phyloP scores from a whole-genome alignment of 306 rosid genomes.

The Biancaea sappan region DNA sequence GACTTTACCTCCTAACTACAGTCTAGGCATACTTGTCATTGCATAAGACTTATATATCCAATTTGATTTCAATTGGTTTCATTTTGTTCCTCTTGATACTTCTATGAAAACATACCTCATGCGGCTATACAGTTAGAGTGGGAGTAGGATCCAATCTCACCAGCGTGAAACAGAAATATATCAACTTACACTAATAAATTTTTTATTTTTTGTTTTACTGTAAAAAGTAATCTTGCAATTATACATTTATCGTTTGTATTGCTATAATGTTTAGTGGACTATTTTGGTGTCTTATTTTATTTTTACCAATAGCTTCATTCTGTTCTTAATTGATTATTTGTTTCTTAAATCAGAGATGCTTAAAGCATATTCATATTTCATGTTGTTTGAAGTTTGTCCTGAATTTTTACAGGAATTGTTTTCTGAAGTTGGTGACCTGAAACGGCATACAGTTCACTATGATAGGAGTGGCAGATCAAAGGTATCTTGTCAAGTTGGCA shows the following conservation, averaged over 20 bases:
- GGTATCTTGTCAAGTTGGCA: conserved; percentile 57
- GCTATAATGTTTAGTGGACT: neutral
- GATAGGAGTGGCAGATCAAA: conserved; percentile 97
- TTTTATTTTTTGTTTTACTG: neutral
- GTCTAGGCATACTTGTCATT: neutral
- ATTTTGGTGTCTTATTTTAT: neutral
- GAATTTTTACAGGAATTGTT: conserved; percentile 72
- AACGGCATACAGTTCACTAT: conserved; percentile 76
- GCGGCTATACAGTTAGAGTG: neutral
- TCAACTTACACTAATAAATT: neutral
- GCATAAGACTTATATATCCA: neutral
- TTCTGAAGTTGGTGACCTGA: conserved; percentile 91
- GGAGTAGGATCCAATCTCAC: neutral
- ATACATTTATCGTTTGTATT: no score
- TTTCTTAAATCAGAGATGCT: neutral
- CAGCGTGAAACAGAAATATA: neutral
- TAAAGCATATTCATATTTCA: neutral
- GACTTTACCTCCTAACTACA: neutral
- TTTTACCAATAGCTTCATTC: neutral
- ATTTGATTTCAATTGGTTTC: neutral
- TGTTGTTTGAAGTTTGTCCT: neutral
- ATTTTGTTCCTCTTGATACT: neutral
- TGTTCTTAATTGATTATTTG: neutral
- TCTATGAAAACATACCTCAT: neutral
- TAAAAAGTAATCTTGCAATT: neutral